Conservation (phyloP, 2,329 filamentous ascomycete species). For the Diaporthe citrichinensis region DNA sequence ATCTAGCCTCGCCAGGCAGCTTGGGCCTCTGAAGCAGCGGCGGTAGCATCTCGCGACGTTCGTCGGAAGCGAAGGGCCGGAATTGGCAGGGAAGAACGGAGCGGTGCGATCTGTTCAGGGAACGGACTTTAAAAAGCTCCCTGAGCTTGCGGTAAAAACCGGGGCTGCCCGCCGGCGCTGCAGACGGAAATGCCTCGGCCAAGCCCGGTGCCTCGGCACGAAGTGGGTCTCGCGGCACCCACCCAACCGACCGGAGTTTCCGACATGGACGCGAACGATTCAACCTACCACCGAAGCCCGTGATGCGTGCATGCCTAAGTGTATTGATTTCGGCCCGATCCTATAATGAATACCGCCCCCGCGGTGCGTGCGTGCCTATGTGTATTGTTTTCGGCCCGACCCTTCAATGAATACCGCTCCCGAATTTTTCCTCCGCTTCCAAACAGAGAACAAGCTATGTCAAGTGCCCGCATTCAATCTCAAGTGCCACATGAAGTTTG, state of each 20-base stretch:
- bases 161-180: neutral
- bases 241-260: constrained; percentile 1
- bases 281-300: neutral
- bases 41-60: neutral
- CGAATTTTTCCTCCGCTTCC: neutral
- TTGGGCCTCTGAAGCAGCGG: neutral
- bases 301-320: neutral
- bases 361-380: neutral
- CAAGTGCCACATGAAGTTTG: neutral
- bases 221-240: neutral
- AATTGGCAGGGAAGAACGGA: too few species aligned
- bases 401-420: neutral
- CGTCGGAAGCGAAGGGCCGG: constrained; percentile 6
- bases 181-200: constrained; percentile 19
- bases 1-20: neutral
- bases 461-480: neutral
- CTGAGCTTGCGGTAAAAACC: neutral
- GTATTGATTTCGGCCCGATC: neutral
- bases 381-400: neutral
- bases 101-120: neutral
- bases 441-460: neutral
- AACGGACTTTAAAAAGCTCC: neutral
- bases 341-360: neutral
- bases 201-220: constrained; percentile 22
- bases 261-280: neutral